Conservation (phyloP, 495 filamentous ascomycete species). For the Penicillium robsamsonii region DNA sequence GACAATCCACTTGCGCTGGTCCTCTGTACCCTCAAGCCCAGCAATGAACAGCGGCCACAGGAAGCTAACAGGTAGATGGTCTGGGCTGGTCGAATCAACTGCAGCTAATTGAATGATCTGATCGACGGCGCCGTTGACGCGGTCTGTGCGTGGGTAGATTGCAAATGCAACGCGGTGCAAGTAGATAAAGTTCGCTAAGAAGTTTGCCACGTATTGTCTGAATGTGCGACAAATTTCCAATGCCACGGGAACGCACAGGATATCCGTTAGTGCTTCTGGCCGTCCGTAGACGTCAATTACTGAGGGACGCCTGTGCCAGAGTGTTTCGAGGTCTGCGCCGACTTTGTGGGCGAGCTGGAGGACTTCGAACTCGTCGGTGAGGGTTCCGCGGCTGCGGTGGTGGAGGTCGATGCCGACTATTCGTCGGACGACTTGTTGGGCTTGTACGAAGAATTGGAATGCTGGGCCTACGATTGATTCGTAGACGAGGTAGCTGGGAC, state of each 20-base stretch:
- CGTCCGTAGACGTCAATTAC: constrained; percentile 37
- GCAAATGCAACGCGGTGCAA: constrained; percentile 44
- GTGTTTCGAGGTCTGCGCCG: constrained; percentile 38
- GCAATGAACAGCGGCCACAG: constrained; percentile 43
- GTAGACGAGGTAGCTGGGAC: constrained; percentile 36
- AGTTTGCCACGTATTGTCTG: constrained; percentile 40
- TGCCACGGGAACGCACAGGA: constrained; percentile 28
- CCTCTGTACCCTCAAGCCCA: constrained; percentile 34
- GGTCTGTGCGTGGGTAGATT: constrained; percentile 43
- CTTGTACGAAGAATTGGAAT: constrained; percentile 36
- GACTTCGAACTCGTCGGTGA: constrained; percentile 44
- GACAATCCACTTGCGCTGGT: constrained; percentile 39
- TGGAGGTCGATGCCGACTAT: constrained; percentile 42
- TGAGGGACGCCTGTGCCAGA: constrained; percentile 37
- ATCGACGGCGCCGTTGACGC: constrained; percentile 40
- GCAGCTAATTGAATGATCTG: constrained; percentile 41
- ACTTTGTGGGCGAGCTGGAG: constrained; percentile 43
- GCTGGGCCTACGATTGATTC: constrained; percentile 36
- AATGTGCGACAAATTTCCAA: constrained; percentile 35
- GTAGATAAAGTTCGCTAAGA: constrained; percentile 43
- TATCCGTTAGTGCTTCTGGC: constrained; percentile 27
- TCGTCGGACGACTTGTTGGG: constrained; percentile 39
- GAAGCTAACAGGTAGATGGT: constrained; percentile 34
- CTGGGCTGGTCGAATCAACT: constrained; percentile 24
- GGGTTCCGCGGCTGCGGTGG: constrained; percentile 41